Conservation (phyloP, 2,329 filamentous ascomycete genomes). For the Biscogniauxia marginata region DNA sequence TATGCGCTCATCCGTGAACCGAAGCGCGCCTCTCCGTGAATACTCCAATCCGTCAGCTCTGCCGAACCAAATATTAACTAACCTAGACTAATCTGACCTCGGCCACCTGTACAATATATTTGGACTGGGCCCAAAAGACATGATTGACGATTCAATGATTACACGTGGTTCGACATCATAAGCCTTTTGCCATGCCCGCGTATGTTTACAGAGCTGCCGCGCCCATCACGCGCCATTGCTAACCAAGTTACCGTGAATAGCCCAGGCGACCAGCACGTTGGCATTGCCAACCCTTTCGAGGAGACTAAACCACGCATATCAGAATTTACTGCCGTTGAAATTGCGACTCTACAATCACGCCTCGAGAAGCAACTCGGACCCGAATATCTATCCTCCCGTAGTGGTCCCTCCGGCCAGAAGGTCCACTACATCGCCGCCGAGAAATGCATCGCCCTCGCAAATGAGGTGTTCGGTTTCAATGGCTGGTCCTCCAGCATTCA, state of each 20-base stretch:
- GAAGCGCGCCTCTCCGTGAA: neutral
- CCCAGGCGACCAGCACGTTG: conserved; percentile 67
- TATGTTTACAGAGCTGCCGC: conserved; percentile 17
- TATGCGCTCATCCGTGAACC: conserved; percentile 4
- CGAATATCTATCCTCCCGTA: conserved; percentile 87
- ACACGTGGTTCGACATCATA: neutral
- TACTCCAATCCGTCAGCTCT: neutral
- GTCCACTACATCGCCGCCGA: conserved; percentile 95
- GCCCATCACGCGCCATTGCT: conserved; percentile 18
- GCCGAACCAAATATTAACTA: neutral
- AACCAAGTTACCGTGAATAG: conserved; percentile 39
- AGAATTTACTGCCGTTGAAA: conserved; percentile 85
- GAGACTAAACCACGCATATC: conserved; percentile 66
- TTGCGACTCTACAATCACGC: conserved; percentile 80
- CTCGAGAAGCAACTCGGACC: conserved; percentile 93
- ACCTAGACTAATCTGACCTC: neutral
- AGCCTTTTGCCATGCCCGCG: conserved; percentile 27
- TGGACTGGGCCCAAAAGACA: neutral
- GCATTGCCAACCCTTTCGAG: conserved; percentile 76
- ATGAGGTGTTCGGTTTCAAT: conserved; percentile 36
- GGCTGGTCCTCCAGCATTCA: conserved; percentile 91
- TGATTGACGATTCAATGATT: conserved; percentile 4
- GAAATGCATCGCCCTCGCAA: conserved; percentile 76
- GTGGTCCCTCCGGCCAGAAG: conserved; percentile 78
- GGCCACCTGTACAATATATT: neutral